These are phyloP conservation scores for Apophysomyces elegans DNA, from an alignment of 371 early-diverging fungal genomes.

Conservation along the genomic window DNA sequence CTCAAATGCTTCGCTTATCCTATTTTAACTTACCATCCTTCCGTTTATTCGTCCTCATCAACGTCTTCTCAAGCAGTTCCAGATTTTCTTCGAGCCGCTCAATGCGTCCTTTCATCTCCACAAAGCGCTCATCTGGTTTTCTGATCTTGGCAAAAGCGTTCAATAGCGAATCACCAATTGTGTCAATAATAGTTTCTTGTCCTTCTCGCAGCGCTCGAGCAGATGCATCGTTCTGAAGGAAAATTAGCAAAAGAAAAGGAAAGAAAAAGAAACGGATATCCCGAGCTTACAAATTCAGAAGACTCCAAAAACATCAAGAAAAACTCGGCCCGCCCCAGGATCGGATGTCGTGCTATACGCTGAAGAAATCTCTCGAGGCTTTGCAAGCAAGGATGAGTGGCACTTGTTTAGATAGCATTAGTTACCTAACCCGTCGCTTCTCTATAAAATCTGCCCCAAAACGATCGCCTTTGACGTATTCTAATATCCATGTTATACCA, in stretches of 20 bases:
- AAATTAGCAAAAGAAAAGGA: no score
- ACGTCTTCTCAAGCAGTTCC: slow-evolving; percentile 74
- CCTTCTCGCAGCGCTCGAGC: slow-evolving; percentile 53
- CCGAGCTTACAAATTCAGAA: slow-evolving; percentile 66
- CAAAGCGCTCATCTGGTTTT: slow-evolving; percentile 85
- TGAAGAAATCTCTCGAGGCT: slow-evolving; percentile 81
- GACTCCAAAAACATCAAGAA: slow-evolving; percentile 84
- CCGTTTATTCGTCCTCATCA: slow-evolving; percentile 75
- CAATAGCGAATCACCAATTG: slow-evolving; percentile 84
- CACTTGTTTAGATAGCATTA: background rate
- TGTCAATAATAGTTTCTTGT: slow-evolving; percentile 80
- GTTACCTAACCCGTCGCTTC: slow-evolving; percentile 64
- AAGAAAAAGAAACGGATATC: no score
- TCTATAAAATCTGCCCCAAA: slow-evolving; percentile 91
- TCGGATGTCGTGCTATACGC: slow-evolving; percentile 89
- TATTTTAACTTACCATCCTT: slow-evolving; percentile 56
- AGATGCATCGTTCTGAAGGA: slow-evolving; percentile 55
- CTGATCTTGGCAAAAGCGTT: slow-evolving; percentile 92
- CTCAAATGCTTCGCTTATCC: background rate
- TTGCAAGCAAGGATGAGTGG: background rate
- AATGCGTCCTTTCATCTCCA: slow-evolving; percentile 78
- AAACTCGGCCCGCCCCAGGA: slow-evolving; percentile 68
- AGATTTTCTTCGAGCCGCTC: slow-evolving; percentile 87
- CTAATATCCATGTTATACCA: slow-evolving; percentile 35
- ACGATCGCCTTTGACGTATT: slow-evolving; percentile 94